Percentiles rank a stretch among this genome's conserved stretches.
Evolutionary conservation across 1,284 basidiomycete species (phyloP).

Genomic region (Tilletia walkeri): DNA sequence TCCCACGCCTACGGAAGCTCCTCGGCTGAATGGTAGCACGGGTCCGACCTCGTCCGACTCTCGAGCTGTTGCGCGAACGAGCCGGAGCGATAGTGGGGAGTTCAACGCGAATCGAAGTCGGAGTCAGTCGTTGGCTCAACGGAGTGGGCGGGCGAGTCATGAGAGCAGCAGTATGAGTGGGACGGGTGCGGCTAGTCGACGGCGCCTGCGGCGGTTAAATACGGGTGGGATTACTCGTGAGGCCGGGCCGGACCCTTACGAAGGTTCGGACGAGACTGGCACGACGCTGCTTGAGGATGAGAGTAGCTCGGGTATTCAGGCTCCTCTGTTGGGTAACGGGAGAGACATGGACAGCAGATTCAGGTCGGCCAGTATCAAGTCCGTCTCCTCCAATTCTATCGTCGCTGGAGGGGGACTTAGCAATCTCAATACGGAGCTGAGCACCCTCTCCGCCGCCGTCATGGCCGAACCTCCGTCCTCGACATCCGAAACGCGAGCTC

Average conservation of each 20-base stretch:
- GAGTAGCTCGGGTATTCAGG: too few relatives aligned
- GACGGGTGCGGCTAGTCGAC: neutral
- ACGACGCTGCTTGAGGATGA: neutral
- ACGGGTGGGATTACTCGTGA: constrained; percentile 12
- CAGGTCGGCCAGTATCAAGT: neutral
- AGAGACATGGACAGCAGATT: too few relatives aligned
- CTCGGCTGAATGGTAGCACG: too few relatives aligned
- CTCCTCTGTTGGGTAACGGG: neutral
- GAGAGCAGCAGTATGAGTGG: neutral
- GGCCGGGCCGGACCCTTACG: constrained; percentile 10
- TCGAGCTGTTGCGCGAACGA: neutral
- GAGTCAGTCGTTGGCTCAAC: neutral
- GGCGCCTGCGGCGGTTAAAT: neutral
- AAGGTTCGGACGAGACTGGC: constrained; percentile 5
- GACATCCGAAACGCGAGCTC: neutral
- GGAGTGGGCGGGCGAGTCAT: too few relatives aligned
- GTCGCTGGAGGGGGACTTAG: neutral
- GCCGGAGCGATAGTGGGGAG: neutral
- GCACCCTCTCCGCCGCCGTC: neutral
- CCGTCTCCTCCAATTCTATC: neutral
- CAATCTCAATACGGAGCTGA: too few relatives aligned
- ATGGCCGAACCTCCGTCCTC: neutral
- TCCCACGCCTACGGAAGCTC: too few relatives aligned
- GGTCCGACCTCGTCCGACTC: too few relatives aligned
- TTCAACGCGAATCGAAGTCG: neutral